Evolutionary conservation across 106 monocot genomes (phyloP), one percentile per base, ranked within the genome.

Genomic region (Allium cepa): DNA sequence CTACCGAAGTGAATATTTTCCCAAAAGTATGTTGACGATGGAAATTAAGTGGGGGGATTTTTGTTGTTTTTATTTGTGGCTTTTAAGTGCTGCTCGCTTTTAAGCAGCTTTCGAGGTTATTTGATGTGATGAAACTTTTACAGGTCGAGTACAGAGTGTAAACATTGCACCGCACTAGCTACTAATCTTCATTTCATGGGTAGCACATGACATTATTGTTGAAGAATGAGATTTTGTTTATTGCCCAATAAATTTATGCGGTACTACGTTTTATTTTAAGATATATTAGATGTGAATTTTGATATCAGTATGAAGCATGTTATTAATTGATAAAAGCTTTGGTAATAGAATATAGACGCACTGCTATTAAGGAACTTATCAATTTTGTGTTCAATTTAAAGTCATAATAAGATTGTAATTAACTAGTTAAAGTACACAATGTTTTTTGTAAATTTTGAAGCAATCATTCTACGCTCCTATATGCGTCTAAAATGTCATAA

Each of bases 121-220:
- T 66, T 28, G 45, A 62, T 26, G 51, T 66, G 51, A 66, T 66
- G 22, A 52, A 47, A 52, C 49, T 27, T 52, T 66, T 66, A 8
- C 26, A 59, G 59, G 59, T 22, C 22, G 14, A 17, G 53, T 59
- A 8, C 59, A 59, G 17, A 9, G 59, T 13, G 59, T 13, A 16
- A 59, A 17, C 16, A 14, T 45, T 12, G 62, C 27, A 62, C 12
- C 46, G 46, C 27, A 36, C 12, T 14, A 46, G 12, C 28, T 12
- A 49, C 16, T 49, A 9, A 49, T 49, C 66, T 17, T 22, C n/a
- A 49, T 26, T 66, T 66, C 48, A 51, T 66, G 66, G 22, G 51
- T 52, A 66, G 66, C 66, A 66, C 52, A 66, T 66, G 66, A 52
- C 4, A 17, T 18, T 49, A 49, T 9, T 1, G 36, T 36, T 36